Percentiles rank a stretch among this genome's conserved stretches.
Evolutionary conservation across 495 filamentous ascomycete genomes (phyloP).

Genomic region (Aspergillus avenaceus): DNA sequence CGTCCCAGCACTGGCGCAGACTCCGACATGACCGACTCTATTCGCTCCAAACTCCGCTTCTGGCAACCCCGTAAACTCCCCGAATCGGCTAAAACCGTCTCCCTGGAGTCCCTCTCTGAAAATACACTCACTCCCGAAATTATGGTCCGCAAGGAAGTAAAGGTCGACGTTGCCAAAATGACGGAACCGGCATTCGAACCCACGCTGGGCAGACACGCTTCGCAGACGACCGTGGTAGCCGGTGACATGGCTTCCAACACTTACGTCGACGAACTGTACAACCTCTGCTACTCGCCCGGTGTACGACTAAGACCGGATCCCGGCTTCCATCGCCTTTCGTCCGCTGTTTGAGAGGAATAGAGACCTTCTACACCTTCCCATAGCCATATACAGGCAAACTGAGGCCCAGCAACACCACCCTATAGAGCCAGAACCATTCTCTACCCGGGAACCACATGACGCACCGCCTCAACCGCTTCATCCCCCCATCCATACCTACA

Average conservation of each 20-base stretch:
- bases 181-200: constrained; percentile 24
- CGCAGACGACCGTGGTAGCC: constrained; percentile 27
- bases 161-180: constrained; percentile 44
- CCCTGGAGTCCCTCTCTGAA: constrained; percentile 29
- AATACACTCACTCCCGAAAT: constrained; percentile 42
- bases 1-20: constrained; percentile 26
- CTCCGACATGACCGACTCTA: constrained; percentile 21
- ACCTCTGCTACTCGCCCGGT: constrained; percentile 35
- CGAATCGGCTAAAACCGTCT: constrained; percentile 6
- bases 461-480: no score
- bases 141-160: constrained; percentile 50
- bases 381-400: no score
- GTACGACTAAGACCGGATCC: constrained; percentile 29
- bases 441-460: no score
- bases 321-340: constrained; percentile 6
- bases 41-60: constrained; percentile 26
- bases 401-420: no score
- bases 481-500: no score
- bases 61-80: constrained; percentile 27
- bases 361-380: no score
- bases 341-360: neutral
- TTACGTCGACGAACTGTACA: constrained; percentile 44
- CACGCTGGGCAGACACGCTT: constrained; percentile 17
- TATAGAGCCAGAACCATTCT: neutral
- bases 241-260: constrained; percentile 26